Evolutionary conservation across 169 alveolate genomes (phyloP).

Genomic region (Plasmodium ovale): DNA sequence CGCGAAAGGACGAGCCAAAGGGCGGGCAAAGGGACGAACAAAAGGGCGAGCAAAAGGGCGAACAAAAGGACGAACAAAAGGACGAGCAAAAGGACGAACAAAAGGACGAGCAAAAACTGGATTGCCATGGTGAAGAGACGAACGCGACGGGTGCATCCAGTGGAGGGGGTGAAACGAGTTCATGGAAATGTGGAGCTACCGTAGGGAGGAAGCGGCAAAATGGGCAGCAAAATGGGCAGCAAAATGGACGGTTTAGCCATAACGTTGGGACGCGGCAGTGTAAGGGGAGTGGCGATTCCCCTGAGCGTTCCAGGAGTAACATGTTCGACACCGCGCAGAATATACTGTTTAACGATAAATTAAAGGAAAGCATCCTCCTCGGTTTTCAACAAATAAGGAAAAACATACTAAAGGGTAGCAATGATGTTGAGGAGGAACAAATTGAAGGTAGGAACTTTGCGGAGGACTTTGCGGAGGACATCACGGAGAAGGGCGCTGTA

Average conservation of each 20-base stretch:
- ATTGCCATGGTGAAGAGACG: too few relatives aligned
- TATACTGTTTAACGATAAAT: neutral
- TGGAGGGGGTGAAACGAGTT: neutral
- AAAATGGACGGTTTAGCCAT: neutral
- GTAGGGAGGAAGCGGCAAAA: neutral
- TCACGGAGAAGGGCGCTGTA: neutral
- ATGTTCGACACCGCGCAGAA: constrained; percentile 8
- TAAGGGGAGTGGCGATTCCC: neutral
- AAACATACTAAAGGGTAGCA: neutral
- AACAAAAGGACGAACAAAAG: neutral
- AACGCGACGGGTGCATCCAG: neutral
- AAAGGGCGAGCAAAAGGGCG: neutral
- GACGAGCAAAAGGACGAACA: neutral
- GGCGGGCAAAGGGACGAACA: neutral
- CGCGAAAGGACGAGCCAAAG: neutral
- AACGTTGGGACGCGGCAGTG: neutral
- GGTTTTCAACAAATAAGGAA: constrained; percentile 10
- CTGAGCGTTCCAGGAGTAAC: neutral
- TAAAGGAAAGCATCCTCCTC: neutral
- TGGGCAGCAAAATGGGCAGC: neutral
- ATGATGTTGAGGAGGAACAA: neutral
- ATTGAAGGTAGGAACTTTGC: neutral
- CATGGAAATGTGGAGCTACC: neutral
- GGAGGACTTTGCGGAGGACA: too few relatives aligned
- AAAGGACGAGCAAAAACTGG: neutral